Evolutionary conservation across 345 rosid species (phyloP), one percentile per base, ranked within the genome.

Genomic region (Salix brachista): DNA sequence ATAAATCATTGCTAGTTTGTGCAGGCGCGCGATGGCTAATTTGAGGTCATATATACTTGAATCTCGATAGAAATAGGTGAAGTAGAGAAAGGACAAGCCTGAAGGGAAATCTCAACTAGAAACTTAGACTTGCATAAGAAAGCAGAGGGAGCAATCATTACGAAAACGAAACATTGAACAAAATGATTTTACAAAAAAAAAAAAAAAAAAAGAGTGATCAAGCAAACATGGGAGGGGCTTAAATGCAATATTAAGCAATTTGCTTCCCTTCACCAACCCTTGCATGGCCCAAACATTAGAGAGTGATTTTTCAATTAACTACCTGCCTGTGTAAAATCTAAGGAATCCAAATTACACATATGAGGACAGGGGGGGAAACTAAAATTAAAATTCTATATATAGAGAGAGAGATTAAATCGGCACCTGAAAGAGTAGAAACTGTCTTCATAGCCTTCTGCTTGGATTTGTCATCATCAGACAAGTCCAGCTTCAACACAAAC

Each of bases 371-470:
- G 25, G 2, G 23, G 12, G 5, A 23, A 23, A n/a, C 5, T 68
- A 4, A 8, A 13, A 34, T 6, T 32, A 18, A 26, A 21, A 64
- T 30, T 13, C 28, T 14, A 1, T 36, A 36, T 36, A 18, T 46
- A 18, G 32, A 8, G 25, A n/a, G 9, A 42, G 46, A 42, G 46
- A 37, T 17, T 19, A 41, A 70, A 65, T 62, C 25, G 30, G 65
- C 80, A 95, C 99, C 99, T 87, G 89, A 79, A 48, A 95, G 91
- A 76, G 93, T 83, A 65, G 99, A 89, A 74, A 90, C 97, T 25
- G 93, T 88, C 87, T 85, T 93, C 75, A 95, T 62, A 46, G 97
- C 99, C 89, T 91, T 95, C 74, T 90, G 96, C 86, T 93, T 95
- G 69, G 89, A 97, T 72, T 88, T 93, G 78, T 83, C 92, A 78